These are phyloP conservation scores for Syzygium syzygioides DNA, from an alignment of 441 rosid genomes.

Conservation along the genomic window DNA sequence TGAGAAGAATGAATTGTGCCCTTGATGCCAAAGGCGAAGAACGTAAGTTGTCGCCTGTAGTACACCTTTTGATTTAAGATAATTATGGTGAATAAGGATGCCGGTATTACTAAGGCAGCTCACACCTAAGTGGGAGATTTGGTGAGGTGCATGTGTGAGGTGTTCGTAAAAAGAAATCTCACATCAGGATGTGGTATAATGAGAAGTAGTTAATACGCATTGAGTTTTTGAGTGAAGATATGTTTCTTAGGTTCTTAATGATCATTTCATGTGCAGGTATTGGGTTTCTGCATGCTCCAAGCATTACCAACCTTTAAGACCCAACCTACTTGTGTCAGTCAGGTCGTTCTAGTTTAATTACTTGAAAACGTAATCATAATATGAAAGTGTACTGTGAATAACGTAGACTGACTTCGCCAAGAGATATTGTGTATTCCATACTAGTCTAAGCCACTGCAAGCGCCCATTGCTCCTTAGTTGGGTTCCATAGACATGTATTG, in stretches of 20 bases:
- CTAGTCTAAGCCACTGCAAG: background rate
- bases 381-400: background rate
- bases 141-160: background rate
- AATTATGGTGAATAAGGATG: background rate
- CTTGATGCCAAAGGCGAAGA: background rate
- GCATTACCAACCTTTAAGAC: background rate
- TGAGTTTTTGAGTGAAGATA: background rate
- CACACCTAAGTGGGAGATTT: background rate
- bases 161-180: background rate
- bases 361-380: background rate
- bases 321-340: background rate
- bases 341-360: background rate
- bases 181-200: background rate
- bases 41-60: background rate
- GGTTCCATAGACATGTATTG: background rate
- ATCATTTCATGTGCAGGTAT: background rate
- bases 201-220: background rate
- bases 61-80: background rate
- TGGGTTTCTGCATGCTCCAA: background rate
- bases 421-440: background rate
- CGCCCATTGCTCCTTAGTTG: conserved; percentile 26
- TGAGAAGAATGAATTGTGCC: background rate
- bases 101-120: background rate
- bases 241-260: background rate
- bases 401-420: background rate